Percentiles rank a stretch among this genome's conserved stretches.
Evolutionary conservation across 106 monocot species (phyloP).

Genomic region (Dendrobium nobile): DNA sequence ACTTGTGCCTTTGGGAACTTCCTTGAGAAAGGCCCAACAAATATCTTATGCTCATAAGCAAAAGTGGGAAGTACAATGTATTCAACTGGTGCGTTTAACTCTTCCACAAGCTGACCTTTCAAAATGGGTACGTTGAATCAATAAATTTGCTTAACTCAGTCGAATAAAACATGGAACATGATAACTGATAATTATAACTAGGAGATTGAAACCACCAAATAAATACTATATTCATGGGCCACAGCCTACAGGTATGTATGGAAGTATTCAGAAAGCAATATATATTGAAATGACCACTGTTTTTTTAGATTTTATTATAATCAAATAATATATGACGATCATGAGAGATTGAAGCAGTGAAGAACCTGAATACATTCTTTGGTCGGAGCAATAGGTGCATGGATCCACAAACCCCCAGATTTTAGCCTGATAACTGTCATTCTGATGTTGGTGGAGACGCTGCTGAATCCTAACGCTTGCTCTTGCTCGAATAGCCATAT

Average conservation of each 20-base stretch:
- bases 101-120: conserved; percentile 68
- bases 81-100: conserved; percentile 83
- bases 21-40: conserved; percentile 92
- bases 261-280: no score
- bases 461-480: conserved; percentile 96
- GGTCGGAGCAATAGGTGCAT: conserved; percentile 96
- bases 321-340: no score
- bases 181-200: no score
- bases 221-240: no score
- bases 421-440: conserved; percentile 96
- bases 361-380: conserved; percentile 93
- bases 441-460: conserved; percentile 92
- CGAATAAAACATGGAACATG: no score
- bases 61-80: conserved; percentile 67
- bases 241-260: no score
- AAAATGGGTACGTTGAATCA: not conserved
- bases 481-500: conserved; percentile 99
- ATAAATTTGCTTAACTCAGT: not conserved
- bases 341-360: not conserved
- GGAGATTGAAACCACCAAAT: no score
- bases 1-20: conserved; percentile 85
- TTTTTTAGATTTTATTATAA: no score
- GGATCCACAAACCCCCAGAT: conserved; percentile 94
- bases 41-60: conserved; percentile 41
- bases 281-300: no score